Evolutionary conservation across 176 grass and related monocot genomes (phyloP).

Genomic region (Guadua angustifolia): DNA sequence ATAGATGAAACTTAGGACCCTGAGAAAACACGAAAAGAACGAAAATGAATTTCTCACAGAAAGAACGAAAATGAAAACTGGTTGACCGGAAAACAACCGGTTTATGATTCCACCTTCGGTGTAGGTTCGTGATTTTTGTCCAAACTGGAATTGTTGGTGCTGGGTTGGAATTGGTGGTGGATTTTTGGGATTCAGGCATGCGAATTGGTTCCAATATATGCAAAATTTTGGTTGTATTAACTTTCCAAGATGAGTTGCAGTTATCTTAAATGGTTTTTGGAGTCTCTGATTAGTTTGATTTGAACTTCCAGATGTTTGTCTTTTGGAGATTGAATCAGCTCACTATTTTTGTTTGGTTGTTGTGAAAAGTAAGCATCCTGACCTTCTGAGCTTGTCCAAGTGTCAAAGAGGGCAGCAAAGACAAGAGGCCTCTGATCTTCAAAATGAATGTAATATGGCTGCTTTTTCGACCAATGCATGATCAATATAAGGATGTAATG

Average conservation of each 20-base stretch:
- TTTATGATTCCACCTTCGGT: neutral
- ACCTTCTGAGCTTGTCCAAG: conserved; percentile 78
- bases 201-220: neutral
- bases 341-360: too few species aligned
- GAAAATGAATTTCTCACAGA: too few species aligned
- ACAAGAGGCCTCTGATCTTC: conserved; percentile 78
- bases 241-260: neutral
- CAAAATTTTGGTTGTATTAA: neutral
- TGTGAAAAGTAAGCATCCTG: conserved; percentile 28
- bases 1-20: neutral
- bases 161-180: neutral
- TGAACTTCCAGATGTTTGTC: too few species aligned
- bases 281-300: neutral
- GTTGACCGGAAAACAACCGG: neutral
- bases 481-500: conserved; percentile 34
- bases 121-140: neutral
- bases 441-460: conserved; percentile 90
- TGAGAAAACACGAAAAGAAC: neutral
- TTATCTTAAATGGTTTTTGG: neutral
- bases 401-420: conserved; percentile 82
- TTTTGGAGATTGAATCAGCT: too few species aligned
- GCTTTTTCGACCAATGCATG: conserved; percentile 61
- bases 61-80: too few species aligned
- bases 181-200: neutral
- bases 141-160: neutral